Base-by-base conservation (phyloP, 192 early-diverging fungal genomes). In the Linnemannia exigua region DNA sequence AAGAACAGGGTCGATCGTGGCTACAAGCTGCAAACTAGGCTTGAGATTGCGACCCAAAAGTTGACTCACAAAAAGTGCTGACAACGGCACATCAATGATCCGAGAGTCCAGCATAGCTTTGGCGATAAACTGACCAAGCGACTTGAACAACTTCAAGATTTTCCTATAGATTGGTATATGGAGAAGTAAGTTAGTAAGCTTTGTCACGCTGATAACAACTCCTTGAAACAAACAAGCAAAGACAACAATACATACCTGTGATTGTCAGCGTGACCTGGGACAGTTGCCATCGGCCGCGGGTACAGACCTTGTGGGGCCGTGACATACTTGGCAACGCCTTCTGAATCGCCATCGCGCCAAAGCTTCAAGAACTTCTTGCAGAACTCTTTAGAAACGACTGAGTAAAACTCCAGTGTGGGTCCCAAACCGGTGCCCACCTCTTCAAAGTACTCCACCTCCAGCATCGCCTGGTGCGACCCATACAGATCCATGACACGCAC, bases 391-490 rank as follows among this genome's bases (percentile, higher is more conserved):
- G 94, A 97, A 3, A 98, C 93, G 16, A 89, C 87, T 7, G 96
- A 88, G 82, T 97, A 99, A 81, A 99, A 99, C 87, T 99, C 98
- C 58, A 76, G 38, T 5, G 79, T 82, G 31, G 86, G 80, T 66
- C 87, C 88, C 6, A 98, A 86, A 2, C 98, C 98, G 14, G 96
- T 96, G 16, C 98, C 98, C 33, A 95, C 97, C 70, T 99, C 98
- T 74, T 97, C 96, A 81, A 94, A 94, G 75, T 97, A 99, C 83
- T 99, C 97, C n/a, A 99, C 92, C 77, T 99, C 98, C 35, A 99
- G 87, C 67, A 95, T 87, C 11, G 95, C 84, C 38, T 94, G 92
- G 5, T 88, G 85, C 9, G 87, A 90, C 20, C 94, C 94, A 79
- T 95, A 97, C 58, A 96, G 79, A 54, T 97, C 94, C 84, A 98